A percentile compares a stretch with the other conserved stretches of the same genome.
phyloP scores from a whole-genome alignment of 257 asterid genomes.

The Handroanthus guayacan region DNA sequence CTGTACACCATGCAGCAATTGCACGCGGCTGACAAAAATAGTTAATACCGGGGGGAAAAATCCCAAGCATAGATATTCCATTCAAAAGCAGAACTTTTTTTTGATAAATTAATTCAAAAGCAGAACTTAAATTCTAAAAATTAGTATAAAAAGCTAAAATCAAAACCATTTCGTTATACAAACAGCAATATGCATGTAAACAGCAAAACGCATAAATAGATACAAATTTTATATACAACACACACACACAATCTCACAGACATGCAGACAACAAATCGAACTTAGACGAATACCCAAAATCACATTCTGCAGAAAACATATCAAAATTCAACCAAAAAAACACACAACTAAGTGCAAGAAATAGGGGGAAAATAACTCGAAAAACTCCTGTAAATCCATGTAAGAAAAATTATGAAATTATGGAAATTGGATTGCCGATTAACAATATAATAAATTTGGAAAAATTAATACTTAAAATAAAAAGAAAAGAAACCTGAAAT shows the following conservation, averaged over 20 bases:
- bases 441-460: not conserved
- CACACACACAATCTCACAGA: not conserved
- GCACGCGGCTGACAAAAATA: not conserved
- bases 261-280: not conserved
- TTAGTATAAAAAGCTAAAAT: not conserved
- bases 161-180: not conserved
- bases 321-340: not conserved
- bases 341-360: constrained; percentile 15
- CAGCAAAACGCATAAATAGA: not conserved
- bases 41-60: not conserved
- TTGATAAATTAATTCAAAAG: too few species aligned
- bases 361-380: not conserved
- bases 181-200: constrained; percentile 1
- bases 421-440: not conserved
- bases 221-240: not conserved
- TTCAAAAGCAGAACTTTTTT: too few species aligned
- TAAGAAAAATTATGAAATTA: not conserved
- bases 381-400: not conserved
- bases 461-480: too few species aligned
- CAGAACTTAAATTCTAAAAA: not conserved
- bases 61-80: too few species aligned
- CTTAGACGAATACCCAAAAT: not conserved
- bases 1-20: not conserved
- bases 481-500: constrained; percentile 8
- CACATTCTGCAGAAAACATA: not conserved